A percentile compares a stretch with the other conserved stretches of the same genome.
phyloP scores from a whole-genome alignment of 306 rosid species.

The Argentina anserina region DNA sequence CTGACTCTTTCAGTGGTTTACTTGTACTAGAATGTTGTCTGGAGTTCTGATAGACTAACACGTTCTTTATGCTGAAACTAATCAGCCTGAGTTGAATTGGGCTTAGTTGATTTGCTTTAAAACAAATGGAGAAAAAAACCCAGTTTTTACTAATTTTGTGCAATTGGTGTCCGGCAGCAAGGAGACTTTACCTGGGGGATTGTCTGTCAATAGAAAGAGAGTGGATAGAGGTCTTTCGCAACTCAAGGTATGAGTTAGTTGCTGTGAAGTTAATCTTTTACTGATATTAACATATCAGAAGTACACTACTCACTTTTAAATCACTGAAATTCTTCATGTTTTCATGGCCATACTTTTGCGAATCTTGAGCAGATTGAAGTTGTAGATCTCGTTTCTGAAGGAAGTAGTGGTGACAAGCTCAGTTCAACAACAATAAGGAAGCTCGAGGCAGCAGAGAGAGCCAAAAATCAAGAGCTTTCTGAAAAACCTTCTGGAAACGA shows the following conservation, averaged over 20 bases:
- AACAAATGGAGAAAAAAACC: neutral
- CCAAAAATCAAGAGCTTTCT: constrained; percentile 29
- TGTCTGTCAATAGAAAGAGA: constrained; percentile 82
- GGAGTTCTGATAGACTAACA: neutral
- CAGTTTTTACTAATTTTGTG: constrained; percentile 23
- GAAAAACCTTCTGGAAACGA: constrained; percentile 8
- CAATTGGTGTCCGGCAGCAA: constrained; percentile 54
- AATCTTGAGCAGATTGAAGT: constrained; percentile 81
- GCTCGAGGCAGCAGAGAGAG: constrained; percentile 70
- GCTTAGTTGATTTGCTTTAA: neutral
- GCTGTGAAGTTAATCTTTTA: neutral
- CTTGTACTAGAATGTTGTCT: neutral
- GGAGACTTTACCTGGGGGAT: constrained; percentile 90
- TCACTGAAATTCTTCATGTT: neutral
- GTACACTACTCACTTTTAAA: neutral
- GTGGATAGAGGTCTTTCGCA: constrained; percentile 65
- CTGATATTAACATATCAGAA: neutral
- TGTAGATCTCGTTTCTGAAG: constrained; percentile 70
- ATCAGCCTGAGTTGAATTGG: neutral
- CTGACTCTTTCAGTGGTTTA: neutral
- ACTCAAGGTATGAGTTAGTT: constrained; percentile 60
- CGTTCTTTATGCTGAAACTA: neutral
- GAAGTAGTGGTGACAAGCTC: constrained; percentile 57
- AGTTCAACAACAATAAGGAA: constrained; percentile 71
- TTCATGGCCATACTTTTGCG: constrained; percentile 9